Evolutionary conservation across 768 basidiomycete genomes (phyloP).

Genomic region (Postia placenta): DNA sequence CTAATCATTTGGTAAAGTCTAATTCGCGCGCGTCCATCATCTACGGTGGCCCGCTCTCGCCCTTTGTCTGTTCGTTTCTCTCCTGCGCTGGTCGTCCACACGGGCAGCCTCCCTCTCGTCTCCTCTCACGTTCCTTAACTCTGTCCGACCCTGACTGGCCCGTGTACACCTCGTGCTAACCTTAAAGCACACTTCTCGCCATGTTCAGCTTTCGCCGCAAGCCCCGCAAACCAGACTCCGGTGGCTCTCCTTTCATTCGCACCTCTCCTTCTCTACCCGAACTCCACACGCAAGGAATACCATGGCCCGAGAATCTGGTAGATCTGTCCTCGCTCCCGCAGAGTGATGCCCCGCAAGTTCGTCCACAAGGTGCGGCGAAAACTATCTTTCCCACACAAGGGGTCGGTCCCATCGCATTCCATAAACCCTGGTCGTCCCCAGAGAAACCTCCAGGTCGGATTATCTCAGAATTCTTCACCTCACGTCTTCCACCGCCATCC

Average conservation of each 20-base stretch:
- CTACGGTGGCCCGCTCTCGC: background rate
- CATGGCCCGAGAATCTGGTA: slow-evolving; percentile 82
- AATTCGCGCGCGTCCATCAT: background rate
- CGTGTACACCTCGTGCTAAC: too few relatives aligned
- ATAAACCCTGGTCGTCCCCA: slow-evolving; percentile 60
- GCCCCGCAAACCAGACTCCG: slow-evolving; percentile 45
- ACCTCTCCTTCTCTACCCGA: slow-evolving; percentile 81
- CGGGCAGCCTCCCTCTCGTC: background rate
- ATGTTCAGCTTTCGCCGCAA: slow-evolving; percentile 75
- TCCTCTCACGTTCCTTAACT: background rate
- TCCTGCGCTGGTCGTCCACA: slow-evolving; percentile 1
- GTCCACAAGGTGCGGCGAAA: slow-evolving; percentile 64
- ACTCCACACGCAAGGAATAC: slow-evolving; percentile 66
- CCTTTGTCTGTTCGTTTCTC: background rate
- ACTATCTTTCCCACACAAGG: slow-evolving; percentile 53
- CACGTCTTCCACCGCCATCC: slow-evolving; percentile 53
- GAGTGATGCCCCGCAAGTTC: slow-evolving; percentile 28
- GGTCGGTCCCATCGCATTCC: slow-evolving; percentile 62
- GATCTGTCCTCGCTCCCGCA: slow-evolving; percentile 63
- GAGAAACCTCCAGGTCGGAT: slow-evolving; percentile 29
- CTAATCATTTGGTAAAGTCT: background rate
- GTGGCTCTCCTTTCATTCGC: slow-evolving; percentile 41
- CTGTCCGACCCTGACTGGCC: background rate
- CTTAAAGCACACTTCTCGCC: slow-evolving; percentile 6
- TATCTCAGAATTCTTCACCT: slow-evolving; percentile 64